These are phyloP conservation scores for Fusarium agapanthi DNA, from an alignment of 2,329 filamentous ascomycete genomes.

Conservation along the genomic window DNA sequence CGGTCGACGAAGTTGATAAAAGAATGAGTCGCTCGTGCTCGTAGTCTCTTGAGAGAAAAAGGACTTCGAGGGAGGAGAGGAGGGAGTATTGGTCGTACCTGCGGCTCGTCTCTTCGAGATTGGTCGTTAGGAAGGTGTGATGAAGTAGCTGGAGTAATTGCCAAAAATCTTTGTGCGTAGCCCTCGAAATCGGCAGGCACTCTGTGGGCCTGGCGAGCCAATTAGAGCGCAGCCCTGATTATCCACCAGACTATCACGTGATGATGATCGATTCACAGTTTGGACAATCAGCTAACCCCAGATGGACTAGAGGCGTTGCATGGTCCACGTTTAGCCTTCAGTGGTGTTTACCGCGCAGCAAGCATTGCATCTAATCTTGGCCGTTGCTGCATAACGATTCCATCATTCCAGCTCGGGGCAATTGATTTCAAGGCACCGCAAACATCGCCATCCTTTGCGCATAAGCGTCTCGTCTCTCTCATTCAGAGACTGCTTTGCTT, in stretches of 20 bases:
- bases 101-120: constrained; percentile 53
- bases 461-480: constrained; percentile 18
- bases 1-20: constrained; percentile 28
- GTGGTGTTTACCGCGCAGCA: constrained; percentile 35
- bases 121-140: constrained; percentile 50
- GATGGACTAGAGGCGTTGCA: not conserved
- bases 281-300: not conserved
- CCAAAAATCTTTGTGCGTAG: constrained; percentile 55
- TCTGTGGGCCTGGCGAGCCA: constrained; percentile 47
- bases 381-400: constrained; percentile 36
- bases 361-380: constrained; percentile 26
- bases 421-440: constrained; percentile 21
- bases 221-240: constrained; percentile 37
- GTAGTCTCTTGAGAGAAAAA: constrained; percentile 28
- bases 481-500: constrained; percentile 8
- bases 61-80: constrained; percentile 31
- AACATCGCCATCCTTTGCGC: constrained; percentile 29
- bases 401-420: constrained; percentile 35
- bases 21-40: constrained; percentile 33
- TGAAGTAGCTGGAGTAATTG: not conserved
- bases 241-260: constrained; percentile 41
- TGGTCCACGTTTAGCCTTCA: not conserved
- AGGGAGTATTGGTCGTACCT: constrained; percentile 49
- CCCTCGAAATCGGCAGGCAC: constrained; percentile 46
- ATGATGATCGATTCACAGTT: constrained; percentile 8